These are phyloP conservation scores for Alternaria burnsii DNA, from an alignment of 2,329 filamentous ascomycete genomes.

Conservation along the genomic window DNA sequence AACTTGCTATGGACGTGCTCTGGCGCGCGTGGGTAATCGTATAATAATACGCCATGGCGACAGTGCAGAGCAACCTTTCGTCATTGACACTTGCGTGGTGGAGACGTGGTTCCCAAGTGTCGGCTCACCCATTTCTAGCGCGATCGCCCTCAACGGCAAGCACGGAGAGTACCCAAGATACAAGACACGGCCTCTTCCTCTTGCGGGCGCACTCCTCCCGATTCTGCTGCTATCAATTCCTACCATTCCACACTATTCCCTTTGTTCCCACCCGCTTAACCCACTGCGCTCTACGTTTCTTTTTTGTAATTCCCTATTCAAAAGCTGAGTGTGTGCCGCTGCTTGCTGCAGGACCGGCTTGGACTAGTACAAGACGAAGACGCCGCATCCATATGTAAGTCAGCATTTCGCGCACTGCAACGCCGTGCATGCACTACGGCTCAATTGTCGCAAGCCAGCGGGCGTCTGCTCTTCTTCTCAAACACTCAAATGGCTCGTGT, in stretches of 20 bases:
- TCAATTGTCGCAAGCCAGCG: conserved; percentile 31
- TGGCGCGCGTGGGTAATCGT: conserved; percentile 2
- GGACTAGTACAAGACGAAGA: conserved; percentile 7
- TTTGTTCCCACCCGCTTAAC: conserved; percentile 3
- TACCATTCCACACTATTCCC: background rate
- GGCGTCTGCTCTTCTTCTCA: conserved; percentile 13
- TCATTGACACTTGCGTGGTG: conserved; percentile 31
- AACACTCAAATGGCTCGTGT: conserved; percentile 26
- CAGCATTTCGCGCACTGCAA: conserved; percentile 30
- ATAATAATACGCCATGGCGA: conserved; percentile 6
- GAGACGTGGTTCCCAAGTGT: conserved; percentile 25
- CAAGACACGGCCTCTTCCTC: conserved; percentile 17
- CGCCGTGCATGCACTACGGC: conserved; percentile 32
- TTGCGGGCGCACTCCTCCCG: background rate
- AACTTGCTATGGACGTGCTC: conserved; percentile 26
- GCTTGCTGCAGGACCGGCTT: conserved; percentile 24
- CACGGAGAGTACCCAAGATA: conserved; percentile 26
- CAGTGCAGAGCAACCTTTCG: conserved; percentile 24
- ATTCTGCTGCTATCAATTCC: background rate
- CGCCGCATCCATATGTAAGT: conserved; percentile 28
- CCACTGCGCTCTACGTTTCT: conserved; percentile 1
- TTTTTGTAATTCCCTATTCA: conserved; percentile 5
- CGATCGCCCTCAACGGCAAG: conserved; percentile 30
- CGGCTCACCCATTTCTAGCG: conserved; percentile 34
- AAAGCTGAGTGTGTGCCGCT: conserved; percentile 7